A percentile compares a stretch with the other conserved stretches of the same genome.
phyloP scores from a whole-genome alignment of 768 basidiomycete species.

The Mycena rebaudengoi region DNA sequence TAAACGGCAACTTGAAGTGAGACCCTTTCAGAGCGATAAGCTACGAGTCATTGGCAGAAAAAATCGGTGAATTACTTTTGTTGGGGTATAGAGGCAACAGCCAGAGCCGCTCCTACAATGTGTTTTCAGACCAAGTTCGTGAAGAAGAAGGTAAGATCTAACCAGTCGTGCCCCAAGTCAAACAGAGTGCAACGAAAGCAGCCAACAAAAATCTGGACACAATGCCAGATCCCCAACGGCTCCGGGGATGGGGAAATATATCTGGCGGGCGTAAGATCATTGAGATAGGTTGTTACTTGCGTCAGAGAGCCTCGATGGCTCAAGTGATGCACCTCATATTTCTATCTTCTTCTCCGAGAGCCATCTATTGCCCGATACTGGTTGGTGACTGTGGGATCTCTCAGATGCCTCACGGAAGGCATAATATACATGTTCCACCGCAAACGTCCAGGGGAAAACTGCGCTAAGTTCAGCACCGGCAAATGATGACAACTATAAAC shows the following conservation, averaged over 20 bases:
- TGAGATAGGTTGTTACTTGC: slow-evolving; percentile 7
- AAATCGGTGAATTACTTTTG: no score
- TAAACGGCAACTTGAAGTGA: slow-evolving; percentile 44
- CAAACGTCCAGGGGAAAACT: slow-evolving; percentile 35
- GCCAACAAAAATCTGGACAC: slow-evolving; percentile 19
- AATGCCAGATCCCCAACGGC: slow-evolving; percentile 4
- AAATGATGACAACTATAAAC: no score
- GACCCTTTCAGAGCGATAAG: no score
- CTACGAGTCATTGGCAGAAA: no score
- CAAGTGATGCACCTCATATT: background rate
- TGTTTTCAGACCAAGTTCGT: no score
- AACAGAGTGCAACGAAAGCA: slow-evolving; percentile 13
- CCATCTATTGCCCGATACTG: slow-evolving; percentile 22
- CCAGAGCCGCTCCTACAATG: no score
- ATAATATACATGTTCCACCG: slow-evolving; percentile 28
- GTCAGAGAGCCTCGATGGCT: background rate
- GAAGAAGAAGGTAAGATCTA: background rate
- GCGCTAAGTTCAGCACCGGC: no score
- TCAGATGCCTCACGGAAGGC: slow-evolving; percentile 33
- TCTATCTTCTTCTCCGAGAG: slow-evolving; percentile 17
- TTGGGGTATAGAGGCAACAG: no score
- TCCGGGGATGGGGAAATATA: background rate
- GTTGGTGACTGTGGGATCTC: slow-evolving; percentile 14
- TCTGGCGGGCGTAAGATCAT: background rate
- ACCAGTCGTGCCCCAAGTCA: slow-evolving; percentile 29